These are phyloP conservation scores for Cryptosporidium tyzzeri DNA, from an alignment of 169 alveolate species.

Conservation along the genomic window DNA sequence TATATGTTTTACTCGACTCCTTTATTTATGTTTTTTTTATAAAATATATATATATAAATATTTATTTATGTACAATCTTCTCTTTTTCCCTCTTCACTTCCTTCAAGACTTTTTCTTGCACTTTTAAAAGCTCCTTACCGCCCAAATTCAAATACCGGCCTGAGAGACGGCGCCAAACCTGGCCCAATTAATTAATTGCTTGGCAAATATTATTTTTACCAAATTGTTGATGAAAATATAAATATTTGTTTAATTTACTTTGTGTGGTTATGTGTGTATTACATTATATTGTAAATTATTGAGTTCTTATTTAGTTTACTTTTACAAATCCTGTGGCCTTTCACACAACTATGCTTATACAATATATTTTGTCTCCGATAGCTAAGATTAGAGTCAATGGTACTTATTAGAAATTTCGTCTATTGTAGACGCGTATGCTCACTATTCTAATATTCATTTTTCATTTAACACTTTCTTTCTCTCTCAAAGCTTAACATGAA, in stretches of 20 bases:
- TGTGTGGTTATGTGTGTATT: neutral
- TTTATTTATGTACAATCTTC: neutral
- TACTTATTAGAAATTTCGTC: neutral
- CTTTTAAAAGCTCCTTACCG: conserved; percentile 1
- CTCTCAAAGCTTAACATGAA: neutral
- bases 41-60: conserved; percentile 1
- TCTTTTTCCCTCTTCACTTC: neutral
- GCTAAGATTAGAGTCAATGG: too few relatives aligned
- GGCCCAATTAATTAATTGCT: neutral
- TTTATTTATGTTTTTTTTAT: neutral
- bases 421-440: neutral
- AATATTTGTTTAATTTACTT: too few relatives aligned
- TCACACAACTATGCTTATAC: neutral
- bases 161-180: conserved; percentile 2
- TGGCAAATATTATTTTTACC: neutral
- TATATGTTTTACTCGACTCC: neutral
- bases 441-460: too few relatives aligned
- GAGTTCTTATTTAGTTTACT: too few relatives aligned
- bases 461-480: neutral
- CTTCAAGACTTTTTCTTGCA: conserved; percentile 5
- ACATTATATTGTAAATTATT: too few relatives aligned
- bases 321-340: too few relatives aligned
- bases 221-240: neutral
- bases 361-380: too few relatives aligned
- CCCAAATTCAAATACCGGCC: conserved; percentile 4